Conservation (phyloP, 2,329 filamentous ascomycete species). For the Aureobasidium leucospermi region DNA sequence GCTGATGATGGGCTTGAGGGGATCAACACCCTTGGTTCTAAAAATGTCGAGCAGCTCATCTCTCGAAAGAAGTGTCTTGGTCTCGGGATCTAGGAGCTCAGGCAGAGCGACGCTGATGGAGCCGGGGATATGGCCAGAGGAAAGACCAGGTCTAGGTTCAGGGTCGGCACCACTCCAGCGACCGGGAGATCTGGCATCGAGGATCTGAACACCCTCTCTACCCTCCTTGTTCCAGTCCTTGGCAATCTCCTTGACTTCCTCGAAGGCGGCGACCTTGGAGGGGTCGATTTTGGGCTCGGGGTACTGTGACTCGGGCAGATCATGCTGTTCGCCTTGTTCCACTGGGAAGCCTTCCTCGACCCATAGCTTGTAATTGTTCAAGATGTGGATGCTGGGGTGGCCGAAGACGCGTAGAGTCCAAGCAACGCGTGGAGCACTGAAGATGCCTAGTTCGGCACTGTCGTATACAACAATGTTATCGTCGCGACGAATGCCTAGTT, state of each 20-base stretch:
- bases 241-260: slow-evolving; percentile 72
- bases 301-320: slow-evolving; percentile 36
- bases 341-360: slow-evolving; percentile 73
- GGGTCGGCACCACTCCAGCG: slow-evolving; percentile 77
- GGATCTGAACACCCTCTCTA: slow-evolving; percentile 72
- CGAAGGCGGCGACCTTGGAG: slow-evolving; percentile 67
- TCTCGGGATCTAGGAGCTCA: slow-evolving; percentile 71
- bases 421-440: slow-evolving; percentile 84
- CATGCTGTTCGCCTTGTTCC: slow-evolving; percentile 64
- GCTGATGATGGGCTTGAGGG: slow-evolving; percentile 71
- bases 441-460: slow-evolving; percentile 81
- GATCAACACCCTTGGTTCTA: slow-evolving; percentile 69
- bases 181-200: slow-evolving; percentile 76
- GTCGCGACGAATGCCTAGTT: slow-evolving; percentile 76
- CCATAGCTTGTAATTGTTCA: slow-evolving; percentile 97
- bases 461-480: slow-evolving; percentile 95
- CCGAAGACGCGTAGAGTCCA: slow-evolving; percentile 93
- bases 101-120: slow-evolving; percentile 76
- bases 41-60: slow-evolving; percentile 71
- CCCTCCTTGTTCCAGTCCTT: slow-evolving; percentile 75
- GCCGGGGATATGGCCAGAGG: slow-evolving; percentile 86
- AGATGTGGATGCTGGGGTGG: slow-evolving; percentile 75
- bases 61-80: slow-evolving; percentile 68
- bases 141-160: slow-evolving; percentile 75
- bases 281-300: slow-evolving; percentile 40